A percentile compares a stretch with the other conserved stretches of the same genome.
Conservation (phyloP, 148 eudicot genomes). For the Fagopyrum homotropicum region DNA sequence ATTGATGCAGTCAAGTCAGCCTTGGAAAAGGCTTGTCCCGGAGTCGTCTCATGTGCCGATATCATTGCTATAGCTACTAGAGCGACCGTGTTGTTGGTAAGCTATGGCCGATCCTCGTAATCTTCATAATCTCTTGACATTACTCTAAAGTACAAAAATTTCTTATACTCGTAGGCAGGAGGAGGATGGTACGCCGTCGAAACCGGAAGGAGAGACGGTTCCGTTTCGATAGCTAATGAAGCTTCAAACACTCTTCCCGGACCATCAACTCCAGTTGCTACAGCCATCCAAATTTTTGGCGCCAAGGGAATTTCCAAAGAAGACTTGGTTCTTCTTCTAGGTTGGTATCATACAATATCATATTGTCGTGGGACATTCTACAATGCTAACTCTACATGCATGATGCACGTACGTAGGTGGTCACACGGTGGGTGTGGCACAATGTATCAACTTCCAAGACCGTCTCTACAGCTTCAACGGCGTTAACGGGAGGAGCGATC, state of each 20-base stretch:
- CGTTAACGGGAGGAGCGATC: conserved; percentile 28
- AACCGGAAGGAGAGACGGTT: conserved; percentile 52
- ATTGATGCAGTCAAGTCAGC: no score
- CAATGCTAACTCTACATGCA: no score
- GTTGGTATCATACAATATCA: no score
- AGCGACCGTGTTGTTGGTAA: no score
- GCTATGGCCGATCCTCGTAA: no score
- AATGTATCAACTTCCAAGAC: conserved; percentile 31
- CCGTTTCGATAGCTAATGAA: conserved; percentile 22
- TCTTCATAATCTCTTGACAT: no score
- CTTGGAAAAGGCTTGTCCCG: no score
- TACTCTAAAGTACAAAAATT: no score
- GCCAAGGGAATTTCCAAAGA: conserved; percentile 21
- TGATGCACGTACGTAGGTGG: conserved; percentile 27
- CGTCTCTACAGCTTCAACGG: conserved; percentile 43
- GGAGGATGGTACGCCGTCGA: conserved; percentile 31
- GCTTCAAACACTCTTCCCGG: conserved; percentile 31
- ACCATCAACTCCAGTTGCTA: conserved; percentile 33
- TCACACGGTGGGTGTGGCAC: conserved; percentile 52
- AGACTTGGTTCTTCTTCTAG: conserved; percentile 43
- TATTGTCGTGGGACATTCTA: no score
- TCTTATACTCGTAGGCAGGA: conserved; percentile 24
- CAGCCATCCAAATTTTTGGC: conserved; percentile 20
- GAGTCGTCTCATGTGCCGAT: no score
- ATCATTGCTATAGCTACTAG: no score